Base-by-base conservation (phyloP, 2,329 filamentous ascomycete species). In the Stagonosporopsis cucurbitacearum region DNA sequence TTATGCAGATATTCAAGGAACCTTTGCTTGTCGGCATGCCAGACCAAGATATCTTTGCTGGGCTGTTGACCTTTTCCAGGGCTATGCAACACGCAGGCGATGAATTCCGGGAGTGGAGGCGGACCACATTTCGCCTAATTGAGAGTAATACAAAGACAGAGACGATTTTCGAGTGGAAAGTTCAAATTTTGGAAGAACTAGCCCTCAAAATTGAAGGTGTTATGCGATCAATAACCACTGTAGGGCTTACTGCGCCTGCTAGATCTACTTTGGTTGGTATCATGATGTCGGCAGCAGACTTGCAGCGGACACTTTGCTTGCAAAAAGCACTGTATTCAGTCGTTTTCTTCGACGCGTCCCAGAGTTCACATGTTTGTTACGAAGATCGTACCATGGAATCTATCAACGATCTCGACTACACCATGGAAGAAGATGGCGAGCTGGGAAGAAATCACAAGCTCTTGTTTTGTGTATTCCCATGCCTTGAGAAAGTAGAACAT, bases 401-500 rank as follows among this genome's bases (percentile, higher is more conserved):
- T 12, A 60, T 75, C 12, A 71, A 74, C 22, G 64, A 72, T 40
- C 11, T 67, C 2, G 65, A 69, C 33, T 47, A 54, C 12, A 43
- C 41, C 7, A 43, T 62, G 35, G 72, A 72, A 25, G 71, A 74
- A 5, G 65, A 65, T 7, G 50, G 51, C 3, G 59, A 66, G 40
- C 48, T 57, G 17, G 30, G 57, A 5, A 37, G 22, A 19, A 56
- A 68, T 9, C 63, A 57, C 12, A 53, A 17, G 7, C 65, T 74
- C 22, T 26, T 50, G 1, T 74, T 74, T 51, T 75, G 72, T 44
- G 66, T 74, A 1, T 75, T 73, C 35, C 72, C 72, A 1, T 67
- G 66, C 19, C 39, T 75, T 5, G 53, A 73, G 44, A 75, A 74
- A 44, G 67, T 59, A 15, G 70, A 69, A 0, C 55, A 71, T 44